Base-by-base conservation (phyloP, 2,329 filamentous ascomycete species). In the Botryosphaeria agaves region DNA sequence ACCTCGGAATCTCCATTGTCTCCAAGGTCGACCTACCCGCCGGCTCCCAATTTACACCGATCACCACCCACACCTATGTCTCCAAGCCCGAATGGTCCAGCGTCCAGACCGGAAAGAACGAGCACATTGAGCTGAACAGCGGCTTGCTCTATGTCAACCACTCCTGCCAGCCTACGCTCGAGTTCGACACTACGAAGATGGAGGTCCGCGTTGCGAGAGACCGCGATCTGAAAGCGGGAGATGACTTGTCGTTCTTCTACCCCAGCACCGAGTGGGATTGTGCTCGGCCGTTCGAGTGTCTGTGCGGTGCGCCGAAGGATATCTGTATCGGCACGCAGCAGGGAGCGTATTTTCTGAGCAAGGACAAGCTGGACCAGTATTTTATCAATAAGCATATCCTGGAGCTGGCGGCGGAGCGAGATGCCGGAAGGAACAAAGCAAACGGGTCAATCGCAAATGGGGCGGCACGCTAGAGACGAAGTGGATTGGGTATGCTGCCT, bases 71-170 rank as follows among this genome's bases (percentile, higher is more conserved):
- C 11, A 62, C 57, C 1, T 54, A 59, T 2, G 50, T 53, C 5
- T 34, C 41, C 2, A 47, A 42, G 4, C 56, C 58, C 18, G 58
- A 59, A 17, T 69, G 65, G 51, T 57, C 57, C 2, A 62, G 58
- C 3, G 66, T 71, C 2, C 65, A 71, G 39, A 59, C 59, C 1
- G 56, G 55, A 2, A 45, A 45, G 14, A 52, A 55, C 32, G 50
- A 55, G 1, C 65, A 71, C 45, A 64, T 70, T 39, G 65, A 70
- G 39, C 55, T 69, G 4, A 68, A 69, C 47, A 62, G 56, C 34
- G 66, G 68, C 38, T 51, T 71, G 7, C 57, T 69, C 15, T 71
- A 59, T 47, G 59, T 64, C 51, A 72, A 71, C 48, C 66, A 71
- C 47, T 64, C 59, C 2, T 71, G 64, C 45, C 46, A 43, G 7